phyloP scores from a whole-genome alignment of 192 early-diverging fungal genomes.

The Linnemannia elongata region DNA sequence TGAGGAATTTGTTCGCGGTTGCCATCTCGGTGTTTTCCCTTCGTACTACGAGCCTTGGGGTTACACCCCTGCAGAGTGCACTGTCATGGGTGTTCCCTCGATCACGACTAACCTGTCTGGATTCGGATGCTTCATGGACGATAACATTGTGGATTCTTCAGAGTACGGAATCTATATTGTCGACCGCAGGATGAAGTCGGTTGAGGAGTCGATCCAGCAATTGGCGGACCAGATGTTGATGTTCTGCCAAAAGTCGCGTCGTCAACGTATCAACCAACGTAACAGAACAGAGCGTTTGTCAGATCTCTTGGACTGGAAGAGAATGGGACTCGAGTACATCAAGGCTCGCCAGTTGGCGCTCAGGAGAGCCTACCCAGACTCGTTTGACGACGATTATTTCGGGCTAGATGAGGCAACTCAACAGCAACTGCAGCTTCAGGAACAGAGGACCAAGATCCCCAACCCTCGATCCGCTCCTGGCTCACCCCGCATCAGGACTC shows the following conservation, averaged over 20 bases:
- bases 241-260: conserved; percentile 95
- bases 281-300: conserved; percentile 96
- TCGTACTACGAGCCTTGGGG: conserved; percentile 99
- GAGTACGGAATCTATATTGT: conserved; percentile 99
- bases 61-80: conserved; percentile 98
- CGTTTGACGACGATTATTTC: conserved; percentile 73
- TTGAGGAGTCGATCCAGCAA: conserved; percentile 94
- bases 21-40: conserved; percentile 97
- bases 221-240: conserved; percentile 90
- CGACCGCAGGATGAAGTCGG: conserved; percentile 90
- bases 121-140: conserved; percentile 98
- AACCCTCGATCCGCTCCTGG: conserved; percentile 92
- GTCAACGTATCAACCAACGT: conserved; percentile 98
- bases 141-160: conserved; percentile 88
- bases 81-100: conserved; percentile 97
- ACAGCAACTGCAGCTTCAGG: conserved; percentile 14
- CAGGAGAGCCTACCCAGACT: conserved; percentile 89
- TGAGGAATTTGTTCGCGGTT: conserved; percentile 98
- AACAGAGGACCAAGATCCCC: conserved; percentile 77
- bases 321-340: conserved; percentile 98
- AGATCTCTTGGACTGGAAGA: conserved; percentile 98
- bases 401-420: conserved; percentile 13
- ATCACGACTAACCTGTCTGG: conserved; percentile 98
- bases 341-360: conserved; percentile 95
- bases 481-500: conserved; percentile 75